Percentiles rank a stretch among this genome's conserved stretches.
phyloP scores from a whole-genome alignment of 1,139 yeast species.

The Wickerhamomyces sp. region DNA sequence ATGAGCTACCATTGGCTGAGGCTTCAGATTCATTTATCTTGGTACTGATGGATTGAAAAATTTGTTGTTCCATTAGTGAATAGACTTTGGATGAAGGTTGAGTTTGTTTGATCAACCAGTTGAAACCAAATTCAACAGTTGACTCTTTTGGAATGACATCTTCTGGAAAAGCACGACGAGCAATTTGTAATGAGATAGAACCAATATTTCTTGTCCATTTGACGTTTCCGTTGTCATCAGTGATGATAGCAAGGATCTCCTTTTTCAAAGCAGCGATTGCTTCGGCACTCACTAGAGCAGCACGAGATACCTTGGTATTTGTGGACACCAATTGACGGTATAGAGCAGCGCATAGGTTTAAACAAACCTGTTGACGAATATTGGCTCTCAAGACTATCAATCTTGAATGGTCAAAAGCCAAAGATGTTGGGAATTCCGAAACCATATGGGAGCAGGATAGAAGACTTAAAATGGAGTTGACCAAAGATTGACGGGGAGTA shows the following conservation, averaged over 20 bases:
- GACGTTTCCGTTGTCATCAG: conserved; percentile 81
- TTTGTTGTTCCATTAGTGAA: conserved; percentile 67
- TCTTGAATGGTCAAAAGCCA: conserved; percentile 85
- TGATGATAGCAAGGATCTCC: conserved; percentile 73
- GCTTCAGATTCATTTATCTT: conserved; percentile 28
- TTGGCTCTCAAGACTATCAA: conserved; percentile 76
- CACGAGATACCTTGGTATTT: conserved; percentile 20
- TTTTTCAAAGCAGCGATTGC: conserved; percentile 34
- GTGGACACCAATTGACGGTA: conserved; percentile 62
- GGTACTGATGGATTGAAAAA: conserved; percentile 36
- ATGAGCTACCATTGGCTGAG: neutral
- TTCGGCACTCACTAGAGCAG: conserved; percentile 23
- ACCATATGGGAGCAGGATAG: conserved; percentile 78
- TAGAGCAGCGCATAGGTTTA: conserved; percentile 66
- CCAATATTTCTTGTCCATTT: conserved; percentile 87
- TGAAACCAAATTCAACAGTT: conserved; percentile 60
- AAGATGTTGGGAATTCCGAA: conserved; percentile 75
- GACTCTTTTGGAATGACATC: conserved; percentile 23
- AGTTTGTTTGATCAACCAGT: conserved; percentile 81
- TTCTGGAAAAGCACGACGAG: conserved; percentile 22
- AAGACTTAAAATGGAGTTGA: conserved; percentile 51
- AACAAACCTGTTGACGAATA: conserved; percentile 77
- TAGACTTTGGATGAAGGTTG: conserved; percentile 82
- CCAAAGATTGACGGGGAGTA: conserved; percentile 34
- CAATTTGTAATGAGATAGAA: conserved; percentile 58